Evolutionary conservation across 345 rosid genomes (phyloP).

Genomic region (Populus simonii): DNA sequence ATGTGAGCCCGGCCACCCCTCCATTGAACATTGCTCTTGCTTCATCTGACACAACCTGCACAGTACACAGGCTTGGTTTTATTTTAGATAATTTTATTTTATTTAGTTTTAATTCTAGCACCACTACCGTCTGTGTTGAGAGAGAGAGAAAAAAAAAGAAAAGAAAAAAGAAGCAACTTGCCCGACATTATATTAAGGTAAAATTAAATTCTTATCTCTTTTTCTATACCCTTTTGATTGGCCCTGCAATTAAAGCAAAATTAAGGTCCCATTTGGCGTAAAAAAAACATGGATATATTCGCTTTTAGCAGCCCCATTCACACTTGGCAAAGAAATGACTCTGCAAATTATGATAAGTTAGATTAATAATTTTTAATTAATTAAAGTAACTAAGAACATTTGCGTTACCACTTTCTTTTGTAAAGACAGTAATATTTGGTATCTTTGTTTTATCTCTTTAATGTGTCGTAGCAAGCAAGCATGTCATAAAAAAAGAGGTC

Average conservation of each 20-base stretch:
- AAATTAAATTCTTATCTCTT: not conserved
- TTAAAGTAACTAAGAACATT: too few relatives aligned
- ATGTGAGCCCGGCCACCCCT: slow-evolving; percentile 25
- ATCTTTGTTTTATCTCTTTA: not conserved
- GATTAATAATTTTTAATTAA: too few relatives aligned
- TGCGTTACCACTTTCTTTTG: not conserved
- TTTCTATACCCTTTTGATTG: not conserved
- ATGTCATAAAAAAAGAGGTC: not conserved
- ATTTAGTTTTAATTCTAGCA: not conserved
- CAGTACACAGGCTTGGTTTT: not conserved
- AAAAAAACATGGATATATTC: not conserved
- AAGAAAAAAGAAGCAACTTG: not conserved
- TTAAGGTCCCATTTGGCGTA: not conserved
- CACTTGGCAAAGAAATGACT: not conserved
- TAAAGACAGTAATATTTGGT: not conserved
- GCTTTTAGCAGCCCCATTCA: not conserved
- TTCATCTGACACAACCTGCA: slow-evolving; percentile 31
- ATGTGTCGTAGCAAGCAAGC: not conserved
- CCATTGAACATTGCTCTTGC: slow-evolving; percentile 32
- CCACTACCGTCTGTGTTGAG: not conserved
- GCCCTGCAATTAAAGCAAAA: not conserved
- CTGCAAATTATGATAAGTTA: too few relatives aligned
- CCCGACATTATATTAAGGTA: not conserved
- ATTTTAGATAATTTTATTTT: too few relatives aligned
- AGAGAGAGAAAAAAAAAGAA: too few relatives aligned